A percentile compares a stretch with the other conserved stretches of the same genome.
phyloP scores from a whole-genome alignment of 805 yeast species.

The Wickerhamomyces canadensis region DNA sequence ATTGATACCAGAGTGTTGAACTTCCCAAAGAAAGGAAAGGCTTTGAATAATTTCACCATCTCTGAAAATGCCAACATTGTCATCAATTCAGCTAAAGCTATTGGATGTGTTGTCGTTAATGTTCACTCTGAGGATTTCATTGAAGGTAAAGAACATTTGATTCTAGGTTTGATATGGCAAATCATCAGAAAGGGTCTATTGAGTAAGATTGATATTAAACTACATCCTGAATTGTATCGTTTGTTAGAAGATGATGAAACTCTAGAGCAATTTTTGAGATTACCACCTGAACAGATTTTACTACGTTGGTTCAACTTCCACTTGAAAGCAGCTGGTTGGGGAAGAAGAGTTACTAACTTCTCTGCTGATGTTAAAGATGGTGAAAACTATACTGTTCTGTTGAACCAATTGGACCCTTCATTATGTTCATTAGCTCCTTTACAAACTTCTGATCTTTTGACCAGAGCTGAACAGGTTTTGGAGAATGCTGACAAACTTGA shows the following conservation, averaged over 20 bases:
- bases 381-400: slow-evolving; percentile 86
- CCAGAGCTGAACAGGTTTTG: slow-evolving; percentile 85
- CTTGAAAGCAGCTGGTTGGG: slow-evolving; percentile 86
- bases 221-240: slow-evolving; percentile 95
- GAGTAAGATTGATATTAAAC: slow-evolving; percentile 90
- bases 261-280: slow-evolving; percentile 88
- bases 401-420: slow-evolving; percentile 84
- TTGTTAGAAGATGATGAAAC: slow-evolving; percentile 95
- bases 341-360: slow-evolving; percentile 81
- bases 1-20: slow-evolving; percentile 97
- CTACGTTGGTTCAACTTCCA: slow-evolving; percentile 98
- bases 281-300: slow-evolving; percentile 96
- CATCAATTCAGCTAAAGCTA: slow-evolving; percentile 97
- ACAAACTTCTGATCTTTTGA: slow-evolving; percentile 64
- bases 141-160: slow-evolving; percentile 90
- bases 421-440: slow-evolving; percentile 79
- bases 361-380: slow-evolving; percentile 88
- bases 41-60: slow-evolving; percentile 89
- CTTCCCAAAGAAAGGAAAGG: slow-evolving; percentile 73
- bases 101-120: slow-evolving; percentile 96
- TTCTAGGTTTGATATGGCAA: slow-evolving; percentile 93
- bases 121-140: slow-evolving; percentile 94
- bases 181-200: slow-evolving; percentile 93
- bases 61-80: slow-evolving; percentile 96
- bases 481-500: slow-evolving; percentile 85